These are phyloP conservation scores for Podaxis mareebaensis DNA, from an alignment of 768 basidiomycete genomes.

Conservation along the genomic window DNA sequence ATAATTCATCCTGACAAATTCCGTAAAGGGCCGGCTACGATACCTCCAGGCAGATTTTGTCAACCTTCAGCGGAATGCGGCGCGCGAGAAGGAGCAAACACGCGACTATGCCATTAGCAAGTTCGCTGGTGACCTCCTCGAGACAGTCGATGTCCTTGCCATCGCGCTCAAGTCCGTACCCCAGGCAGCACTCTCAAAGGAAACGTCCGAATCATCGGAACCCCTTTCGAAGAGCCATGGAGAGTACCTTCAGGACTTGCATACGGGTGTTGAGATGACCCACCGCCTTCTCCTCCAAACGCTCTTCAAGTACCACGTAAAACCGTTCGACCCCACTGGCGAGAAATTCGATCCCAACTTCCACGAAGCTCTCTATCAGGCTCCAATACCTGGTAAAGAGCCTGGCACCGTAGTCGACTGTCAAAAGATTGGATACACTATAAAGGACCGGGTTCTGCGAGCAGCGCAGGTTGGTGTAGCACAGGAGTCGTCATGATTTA, in stretches of 20 bases:
- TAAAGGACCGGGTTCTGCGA: constrained; percentile 90
- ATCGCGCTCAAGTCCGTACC: constrained; percentile 85
- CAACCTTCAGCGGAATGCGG: constrained; percentile 90
- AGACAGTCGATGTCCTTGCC: constrained; percentile 87
- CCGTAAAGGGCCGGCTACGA: constrained; percentile 74
- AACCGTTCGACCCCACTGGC: constrained; percentile 88
- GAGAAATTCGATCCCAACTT: constrained; percentile 93
- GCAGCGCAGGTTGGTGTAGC: constrained; percentile 97
- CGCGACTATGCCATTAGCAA: constrained; percentile 90
- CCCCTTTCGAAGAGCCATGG: constrained; percentile 52
- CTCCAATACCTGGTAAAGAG: constrained; percentile 85
- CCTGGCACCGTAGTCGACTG: constrained; percentile 90
- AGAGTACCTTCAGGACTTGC: constrained; percentile 66
- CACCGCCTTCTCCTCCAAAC: constrained; percentile 88
- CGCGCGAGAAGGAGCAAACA: constrained; percentile 89
- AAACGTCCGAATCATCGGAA: constrained; percentile 15
- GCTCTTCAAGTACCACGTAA: constrained; percentile 89
- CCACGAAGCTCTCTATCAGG: constrained; percentile 95
- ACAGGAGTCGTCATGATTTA: constrained; percentile 54
- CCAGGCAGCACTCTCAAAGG: constrained; percentile 39
- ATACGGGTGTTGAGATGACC: constrained; percentile 89
- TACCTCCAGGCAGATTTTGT: constrained; percentile 95
- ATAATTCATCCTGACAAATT: constrained; percentile 17
- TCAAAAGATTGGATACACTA: constrained; percentile 88
- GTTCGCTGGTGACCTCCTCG: constrained; percentile 88